Evolutionary conservation across 192 early-diverging fungal genomes (phyloP), one percentile per base, ranked within the genome.

Genomic region (Bifiguratus adelaidae): DNA sequence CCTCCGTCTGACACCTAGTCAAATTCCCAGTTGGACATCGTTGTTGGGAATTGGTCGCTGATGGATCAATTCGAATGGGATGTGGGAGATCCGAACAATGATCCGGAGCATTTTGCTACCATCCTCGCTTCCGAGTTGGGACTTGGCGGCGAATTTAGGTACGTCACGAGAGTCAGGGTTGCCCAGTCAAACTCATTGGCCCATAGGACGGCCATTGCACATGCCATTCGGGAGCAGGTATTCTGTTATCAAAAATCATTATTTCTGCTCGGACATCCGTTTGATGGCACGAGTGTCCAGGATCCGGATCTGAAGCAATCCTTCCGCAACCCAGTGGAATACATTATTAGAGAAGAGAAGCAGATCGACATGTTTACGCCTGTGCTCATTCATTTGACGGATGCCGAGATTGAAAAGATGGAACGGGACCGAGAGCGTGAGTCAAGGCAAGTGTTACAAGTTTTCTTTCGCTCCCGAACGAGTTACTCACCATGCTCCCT

Each of bases 31-130:
- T 68, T 97, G 47, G 91, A 95, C 59, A 82, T 97, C 24, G 80
- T 87, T 0, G 81, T 97, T 16, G 91, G 80, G 13, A 81, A 88
- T 38, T 74, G 80, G 37, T 83, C 77, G 11, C 70, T 95, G 27
- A 73, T 84, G 16, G 94, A 97, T 69, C 89, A 92, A 54, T 84
- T 97, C 50, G 94, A 97, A 54, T 97, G 94, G 94, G 92, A 95
- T 61, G 62, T 91, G 21, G 76, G 68, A 29, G 80, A 78, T 55
- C 59, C 64, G 27, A 62, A 78, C n/a, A 88, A 88, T 55, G 72
- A 76, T 22, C 92, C 92, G 3, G 94, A 97, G 56, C 50, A 54
- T 1, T 95, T 97, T 60, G 86, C 94, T 15, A 85, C 82, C n/a
- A 72, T 79, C 4, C 60, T 94, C 7, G 78, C 78, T 15, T 55